Evolutionary conservation across 1,139 yeast genomes (phyloP).

Genomic region (Blastobotrys arbuscula): DNA sequence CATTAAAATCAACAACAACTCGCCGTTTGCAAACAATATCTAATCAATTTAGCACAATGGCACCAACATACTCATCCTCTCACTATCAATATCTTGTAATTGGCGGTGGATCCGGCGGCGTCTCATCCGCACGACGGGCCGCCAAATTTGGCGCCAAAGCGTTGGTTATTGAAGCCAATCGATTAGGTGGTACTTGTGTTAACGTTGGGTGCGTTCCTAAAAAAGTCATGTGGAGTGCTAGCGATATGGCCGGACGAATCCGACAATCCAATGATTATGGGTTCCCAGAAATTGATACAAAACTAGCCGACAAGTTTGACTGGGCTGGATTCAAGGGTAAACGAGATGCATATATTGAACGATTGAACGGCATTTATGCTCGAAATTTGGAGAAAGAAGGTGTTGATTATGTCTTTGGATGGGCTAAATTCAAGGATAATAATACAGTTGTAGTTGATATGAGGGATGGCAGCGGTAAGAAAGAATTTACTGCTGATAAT

Average conservation of each 20-base stretch:
- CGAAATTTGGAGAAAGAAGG: conserved; percentile 81
- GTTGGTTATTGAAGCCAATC: conserved; percentile 67
- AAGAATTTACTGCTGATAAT: conserved; percentile 71
- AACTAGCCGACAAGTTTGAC: conserved; percentile 52
- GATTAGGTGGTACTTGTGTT: conserved; percentile 96
- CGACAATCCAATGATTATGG: conserved; percentile 79
- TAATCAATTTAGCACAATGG: conserved; percentile 37
- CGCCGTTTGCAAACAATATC: background rate
- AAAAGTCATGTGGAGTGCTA: conserved; percentile 98
- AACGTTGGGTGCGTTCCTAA: conserved; percentile 99
- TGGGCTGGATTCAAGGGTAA: conserved; percentile 78
- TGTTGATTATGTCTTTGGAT: conserved; percentile 83
- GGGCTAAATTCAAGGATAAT: conserved; percentile 58
- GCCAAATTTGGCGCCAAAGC: conserved; percentile 91
- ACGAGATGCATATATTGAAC: conserved; percentile 82
- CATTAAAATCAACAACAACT: too few relatives aligned
- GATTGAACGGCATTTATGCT: conserved; percentile 91
- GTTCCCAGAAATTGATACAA: conserved; percentile 47
- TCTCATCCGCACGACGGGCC: conserved; percentile 95
- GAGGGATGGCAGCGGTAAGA: conserved; percentile 41
- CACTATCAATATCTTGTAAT: conserved; percentile 90
- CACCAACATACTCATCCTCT: conserved; percentile 42
- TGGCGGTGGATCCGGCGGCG: conserved; percentile 99
- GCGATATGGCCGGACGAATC: conserved; percentile 74
- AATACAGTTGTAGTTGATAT: conserved; percentile 78